Conservation (phyloP, 2,329 filamentous ascomycete species). For the Talaromyces marneffei region DNA sequence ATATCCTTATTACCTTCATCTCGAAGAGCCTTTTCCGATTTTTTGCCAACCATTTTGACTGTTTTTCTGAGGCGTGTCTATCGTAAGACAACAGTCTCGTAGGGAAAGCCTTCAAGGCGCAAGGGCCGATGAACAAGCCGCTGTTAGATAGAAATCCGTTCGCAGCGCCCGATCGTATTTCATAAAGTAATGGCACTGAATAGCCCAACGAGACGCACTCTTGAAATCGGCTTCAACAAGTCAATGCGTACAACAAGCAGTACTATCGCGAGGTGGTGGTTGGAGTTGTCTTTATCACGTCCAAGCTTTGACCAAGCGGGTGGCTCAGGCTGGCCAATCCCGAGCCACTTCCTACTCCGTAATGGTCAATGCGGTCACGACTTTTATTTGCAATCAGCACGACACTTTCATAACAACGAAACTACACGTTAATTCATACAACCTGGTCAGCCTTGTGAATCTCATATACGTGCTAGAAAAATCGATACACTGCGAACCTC, state of each 20-base stretch:
- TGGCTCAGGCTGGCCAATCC: conserved; percentile 16
- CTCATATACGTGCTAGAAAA: not conserved
- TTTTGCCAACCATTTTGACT: conserved; percentile 59
- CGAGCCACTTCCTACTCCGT: not conserved
- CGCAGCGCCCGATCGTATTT: not conserved
- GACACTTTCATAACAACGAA: not conserved
- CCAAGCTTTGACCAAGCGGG: conserved; percentile 24
- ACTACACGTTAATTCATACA: not conserved
- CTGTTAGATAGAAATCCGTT: not conserved
- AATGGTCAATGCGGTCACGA: conserved; percentile 13
- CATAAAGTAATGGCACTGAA: not conserved
- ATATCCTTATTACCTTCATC: conserved; percentile 46
- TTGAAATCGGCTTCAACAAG: not conserved
- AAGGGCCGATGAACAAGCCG: not conserved
- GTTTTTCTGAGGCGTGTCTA: too few relatives aligned
- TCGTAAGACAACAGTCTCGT: not conserved
- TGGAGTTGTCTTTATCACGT: not conserved
- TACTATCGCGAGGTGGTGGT: not conserved
- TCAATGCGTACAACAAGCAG: not conserved
- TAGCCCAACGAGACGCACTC: not conserved
- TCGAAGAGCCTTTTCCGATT: conserved; percentile 56
- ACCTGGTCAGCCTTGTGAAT: not conserved
- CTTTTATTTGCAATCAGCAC: conserved; percentile 3
- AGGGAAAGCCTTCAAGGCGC: not conserved
- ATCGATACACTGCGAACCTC: not conserved